Base-by-base conservation (phyloP, 1,284 basidiomycete genomes). In the Ustilago lituana region DNA sequence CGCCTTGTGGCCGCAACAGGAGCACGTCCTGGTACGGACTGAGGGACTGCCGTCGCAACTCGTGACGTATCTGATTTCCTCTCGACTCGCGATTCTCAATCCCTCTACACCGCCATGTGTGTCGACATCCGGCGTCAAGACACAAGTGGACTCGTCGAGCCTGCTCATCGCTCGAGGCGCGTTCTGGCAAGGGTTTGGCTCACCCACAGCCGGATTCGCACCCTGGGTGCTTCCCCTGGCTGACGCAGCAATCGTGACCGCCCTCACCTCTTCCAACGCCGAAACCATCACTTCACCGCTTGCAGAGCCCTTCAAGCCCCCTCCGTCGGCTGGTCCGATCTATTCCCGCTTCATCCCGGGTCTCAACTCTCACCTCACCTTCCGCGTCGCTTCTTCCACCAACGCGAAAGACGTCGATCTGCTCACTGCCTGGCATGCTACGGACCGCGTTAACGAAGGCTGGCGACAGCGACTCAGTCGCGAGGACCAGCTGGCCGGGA, bases 321-420 rank as follows among this genome's bases (percentile, higher is more conserved):
- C 57, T 12, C 50, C 48, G 0, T 56, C 50, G 1, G 54, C 56
- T 0, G 56, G 45, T 22, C 74, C 73, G 1, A 45, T 79, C 32
- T 80, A 80, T 57, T 61, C 59, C 31, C 73, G 78, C 23, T 78
- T 74, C 57, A 68, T 78, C 26, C 69, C 72, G 2, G 69, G 62
- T 15, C 62, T 79, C 15, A 41, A 62, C 46, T 70, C 77, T 26
- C 73, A 69, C 14, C 74, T 80, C 37, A 70, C 73, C 3, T 79
- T 74, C 58, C 75, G 75, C 22, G 48, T 69, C 8, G 65, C 68
- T n/a, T 61, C 67, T 15, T 68, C 72, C 1, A 22, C 41, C 24
- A 65, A 68, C 44, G 48, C 64, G 9, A 53, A 51, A 22, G 74
- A 77, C 27, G 71, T 80, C 14, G 69, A 74, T 26, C 47, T 74